Base-by-base conservation (phyloP, 768 basidiomycete genomes). In the Pulveroboletus sp. region DNA sequence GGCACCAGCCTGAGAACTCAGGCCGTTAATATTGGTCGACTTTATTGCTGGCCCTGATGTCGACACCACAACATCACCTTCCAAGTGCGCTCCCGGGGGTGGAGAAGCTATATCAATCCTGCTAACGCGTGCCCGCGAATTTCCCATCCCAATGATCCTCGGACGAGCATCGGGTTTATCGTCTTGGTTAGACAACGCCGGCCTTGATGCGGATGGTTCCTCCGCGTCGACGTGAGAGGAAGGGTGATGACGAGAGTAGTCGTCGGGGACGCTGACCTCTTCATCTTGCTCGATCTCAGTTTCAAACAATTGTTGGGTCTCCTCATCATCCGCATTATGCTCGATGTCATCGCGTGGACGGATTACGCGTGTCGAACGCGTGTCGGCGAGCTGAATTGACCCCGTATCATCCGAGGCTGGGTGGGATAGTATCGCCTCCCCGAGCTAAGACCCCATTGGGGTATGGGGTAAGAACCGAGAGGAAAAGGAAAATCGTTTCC, bases 1-100 rank as follows among this genome's bases (percentile, higher is more conserved):
- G 35, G 92, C 85, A 7, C 94, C 94, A 1, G 93, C 89, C 65
- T 93, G 93, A 7, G 86, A 77, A 47, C 88, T 86, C 50, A 92
- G n/a, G n/a, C n/a, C n/a, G n/a, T n/a, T 68, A 23, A 77, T 72
- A 50, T 29, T 52, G 40, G 40, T 57, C 42, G 41, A 23, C 49
- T 51, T 41, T 62, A 56, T 49, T 27, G 30, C 17, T 12, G 40
- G 26, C 31, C 45, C 48, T 55, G 45, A 45, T 43, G 30, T 45
- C 49, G 27, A 50, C 51, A 23, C 48, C 62, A 29, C 62, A 64
- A 27, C 60, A n/a, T 56, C 44, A 16, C 42, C 61, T 24, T 52
- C 57, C 23, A 43, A 56, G 34, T 51, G 45, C 10, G 53, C 51
- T 6, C 30, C 53, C n/a, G 24, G 59, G 48, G 41, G 50, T 10